Evolutionary conservation across 192 early-diverging fungal genomes (phyloP), one percentile per base, ranked within the genome.

Genomic region (Dissophora ornata): DNA sequence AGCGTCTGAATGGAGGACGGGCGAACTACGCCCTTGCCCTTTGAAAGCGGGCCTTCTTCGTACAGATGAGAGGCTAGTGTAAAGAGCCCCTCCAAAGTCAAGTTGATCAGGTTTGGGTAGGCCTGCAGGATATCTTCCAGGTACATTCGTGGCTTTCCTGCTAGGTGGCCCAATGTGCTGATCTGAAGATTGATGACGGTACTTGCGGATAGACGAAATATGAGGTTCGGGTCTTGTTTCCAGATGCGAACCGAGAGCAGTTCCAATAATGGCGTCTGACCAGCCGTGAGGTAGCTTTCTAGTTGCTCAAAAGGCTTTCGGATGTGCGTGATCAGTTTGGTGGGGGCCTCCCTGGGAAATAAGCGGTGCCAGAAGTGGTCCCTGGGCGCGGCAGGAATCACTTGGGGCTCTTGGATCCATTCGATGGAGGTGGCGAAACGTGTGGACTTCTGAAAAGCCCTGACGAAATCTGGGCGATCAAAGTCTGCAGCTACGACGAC

Each of bases 81-180:
- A 21, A 60, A 75, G 5, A 66, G 44, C 0, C 71, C 71, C 26
- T 75, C 71, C 18, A 75, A 38, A 9, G 49, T 61, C 24, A 75
- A 28, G 15, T 60, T 32, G 24, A 66, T 41, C 1, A 75, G 71
- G 32, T 54, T 41, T 0, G 71, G 71, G 21, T 67, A 75, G 10
- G 71, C 49, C 6, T 11, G n/a, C 16, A 75, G 57, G 36, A 75
- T 60, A 32, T 75, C 58, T 18, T 75, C 71, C 49, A 75, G 53
- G 24, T 49, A 62, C 26, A 75, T 16, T 10, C 57, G 58, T 18
- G 63, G 63, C 15, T 67, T 66, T 10, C 49, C 33, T n/a, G 47
- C 49, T 0, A 63, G 71, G 11, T 67, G 48, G 0, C 71, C 63
- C n/a, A 44, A 54, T 22, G 57, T 75, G 28, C 57, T 66, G 50